A percentile compares a stretch with the other conserved stretches of the same genome.
phyloP scores from a whole-genome alignment of 2,329 filamentous ascomycete species.

The Decorospora gaudefroyi region DNA sequence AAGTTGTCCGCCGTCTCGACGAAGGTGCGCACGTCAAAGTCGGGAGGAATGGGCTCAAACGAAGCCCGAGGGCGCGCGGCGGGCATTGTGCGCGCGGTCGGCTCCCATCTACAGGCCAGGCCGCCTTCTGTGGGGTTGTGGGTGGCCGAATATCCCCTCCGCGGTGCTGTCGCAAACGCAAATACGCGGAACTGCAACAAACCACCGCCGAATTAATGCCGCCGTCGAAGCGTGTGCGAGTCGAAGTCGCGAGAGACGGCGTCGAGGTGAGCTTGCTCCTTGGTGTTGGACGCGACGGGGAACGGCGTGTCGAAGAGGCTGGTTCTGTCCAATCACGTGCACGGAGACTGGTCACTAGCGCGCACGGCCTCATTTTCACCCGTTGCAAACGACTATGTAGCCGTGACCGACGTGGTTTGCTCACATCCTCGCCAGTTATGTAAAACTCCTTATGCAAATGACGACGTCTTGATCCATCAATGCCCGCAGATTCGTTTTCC shows the following conservation, averaged over 20 bases:
- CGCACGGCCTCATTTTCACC: conserved; percentile 11
- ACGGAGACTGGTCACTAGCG: conserved; percentile 20
- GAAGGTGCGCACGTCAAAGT: conserved; percentile 75
- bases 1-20: conserved; percentile 84
- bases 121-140: conserved; percentile 2
- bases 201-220: background rate
- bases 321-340: conserved; percentile 18
- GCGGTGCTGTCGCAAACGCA: conserved; percentile 4
- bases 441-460: no score
- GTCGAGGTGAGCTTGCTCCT: background rate
- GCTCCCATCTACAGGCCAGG: conserved; percentile 16
- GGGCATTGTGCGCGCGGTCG: conserved; percentile 63
- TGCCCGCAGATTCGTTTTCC: no score
- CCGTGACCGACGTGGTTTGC: no score
- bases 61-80: conserved; percentile 79
- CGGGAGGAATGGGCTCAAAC: conserved; percentile 87
- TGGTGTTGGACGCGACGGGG: conserved; percentile 7
- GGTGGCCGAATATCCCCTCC: background rate
- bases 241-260: background rate
- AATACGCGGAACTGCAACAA: background rate
- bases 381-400: no score
- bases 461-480: no score
- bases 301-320: no score
- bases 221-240: background rate
- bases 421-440: no score